These are phyloP conservation scores for Trypanosoma melophagium DNA, from an alignment of 208 protist genomes.

Conservation along the genomic window DNA sequence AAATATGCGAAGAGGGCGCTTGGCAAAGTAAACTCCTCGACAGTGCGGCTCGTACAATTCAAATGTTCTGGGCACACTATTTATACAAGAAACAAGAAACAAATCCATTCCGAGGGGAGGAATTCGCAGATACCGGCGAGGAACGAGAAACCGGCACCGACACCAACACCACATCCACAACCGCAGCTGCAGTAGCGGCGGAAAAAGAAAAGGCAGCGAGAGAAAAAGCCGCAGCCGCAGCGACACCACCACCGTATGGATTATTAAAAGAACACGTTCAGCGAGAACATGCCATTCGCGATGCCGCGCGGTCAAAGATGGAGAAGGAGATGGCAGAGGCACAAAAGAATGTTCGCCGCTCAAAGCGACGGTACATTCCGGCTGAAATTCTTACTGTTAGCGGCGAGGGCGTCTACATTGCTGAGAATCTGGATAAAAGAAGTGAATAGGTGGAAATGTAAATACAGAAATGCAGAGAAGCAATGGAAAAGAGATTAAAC, in stretches of 20 bases:
- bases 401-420: slow-evolving; percentile 10
- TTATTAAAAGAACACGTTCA: slow-evolving; percentile 59
- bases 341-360: background rate
- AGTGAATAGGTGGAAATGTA: background rate
- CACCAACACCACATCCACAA: background rate
- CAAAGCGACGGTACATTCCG: slow-evolving; percentile 9
- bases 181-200: too few relatives aligned
- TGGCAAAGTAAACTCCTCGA: slow-evolving; percentile 72
- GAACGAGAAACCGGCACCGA: background rate
- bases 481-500: background rate
- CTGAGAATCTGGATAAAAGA: background rate
- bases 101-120: slow-evolving; percentile 4
- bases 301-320: slow-evolving; percentile 20
- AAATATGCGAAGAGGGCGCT: slow-evolving; percentile 48
- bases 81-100: background rate
- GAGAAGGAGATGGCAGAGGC: slow-evolving; percentile 23
- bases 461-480: background rate
- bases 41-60: slow-evolving; percentile 63
- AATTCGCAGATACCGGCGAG: background rate
- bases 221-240: background rate
- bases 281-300: slow-evolving; percentile 42
- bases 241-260: slow-evolving; percentile 46
- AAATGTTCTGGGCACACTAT: slow-evolving; percentile 74
- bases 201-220: background rate
- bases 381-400: slow-evolving; percentile 17